Evolutionary conservation across 2,329 filamentous ascomycete genomes (phyloP).

Genomic region (Talaromyces sp.): DNA sequence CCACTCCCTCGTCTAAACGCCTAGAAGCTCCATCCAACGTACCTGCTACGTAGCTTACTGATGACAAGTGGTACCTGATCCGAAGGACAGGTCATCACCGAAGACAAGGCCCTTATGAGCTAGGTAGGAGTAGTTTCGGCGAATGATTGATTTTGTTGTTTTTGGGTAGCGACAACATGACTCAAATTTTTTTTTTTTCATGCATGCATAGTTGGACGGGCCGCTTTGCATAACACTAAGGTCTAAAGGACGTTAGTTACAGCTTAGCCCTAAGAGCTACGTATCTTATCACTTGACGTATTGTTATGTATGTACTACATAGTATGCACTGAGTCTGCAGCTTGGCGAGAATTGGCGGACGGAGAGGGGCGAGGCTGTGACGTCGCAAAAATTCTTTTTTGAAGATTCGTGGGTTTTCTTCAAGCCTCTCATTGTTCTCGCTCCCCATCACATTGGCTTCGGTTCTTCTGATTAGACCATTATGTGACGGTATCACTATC

Average conservation of each 20-base stretch:
- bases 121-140: background rate
- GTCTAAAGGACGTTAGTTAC: conserved; percentile 1
- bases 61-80: conserved; percentile 1
- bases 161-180: conserved; percentile 2
- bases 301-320: background rate
- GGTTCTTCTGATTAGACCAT: background rate
- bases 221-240: conserved; percentile 17
- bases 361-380: conserved; percentile 3
- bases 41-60: background rate
- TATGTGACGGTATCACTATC: background rate
- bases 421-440: background rate
- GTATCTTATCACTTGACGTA: background rate
- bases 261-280: conserved; percentile 5
- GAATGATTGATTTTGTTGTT: background rate
- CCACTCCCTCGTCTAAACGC: background rate
- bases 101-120: background rate
- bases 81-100: background rate
- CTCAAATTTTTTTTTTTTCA: background rate
- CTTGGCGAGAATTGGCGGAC: background rate
- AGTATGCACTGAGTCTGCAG: background rate
- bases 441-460: background rate
- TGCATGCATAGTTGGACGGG: conserved; percentile 17
- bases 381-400: conserved; percentile 2
- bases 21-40: background rate
- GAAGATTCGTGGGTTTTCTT: background rate